Percentiles rank a stretch among this genome's conserved stretches.
These are phyloP conservation scores for Aureoboletus auriporus DNA, from an alignment of 768 basidiomycete species.

Conservation along the genomic window DNA sequence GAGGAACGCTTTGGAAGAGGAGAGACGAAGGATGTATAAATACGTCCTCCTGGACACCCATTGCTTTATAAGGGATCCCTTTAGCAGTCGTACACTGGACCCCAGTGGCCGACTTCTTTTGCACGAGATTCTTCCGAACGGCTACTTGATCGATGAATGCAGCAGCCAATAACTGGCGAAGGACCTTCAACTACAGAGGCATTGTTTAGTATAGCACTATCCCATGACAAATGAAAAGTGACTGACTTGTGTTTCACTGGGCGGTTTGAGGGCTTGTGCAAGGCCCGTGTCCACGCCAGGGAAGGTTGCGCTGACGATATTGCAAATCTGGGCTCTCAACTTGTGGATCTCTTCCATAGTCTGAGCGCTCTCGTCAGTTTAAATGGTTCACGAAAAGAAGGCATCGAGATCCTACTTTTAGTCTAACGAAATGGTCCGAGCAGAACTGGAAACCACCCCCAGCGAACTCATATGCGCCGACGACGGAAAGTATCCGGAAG, in stretches of 20 bases:
- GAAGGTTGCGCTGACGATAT: conserved; percentile 79
- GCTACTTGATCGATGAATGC: conserved; percentile 96
- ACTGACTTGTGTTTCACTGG: conserved; percentile 70
- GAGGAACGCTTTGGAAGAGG: conserved; percentile 62
- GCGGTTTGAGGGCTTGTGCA: conserved; percentile 65
- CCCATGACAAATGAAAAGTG: neutral
- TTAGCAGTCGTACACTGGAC: conserved; percentile 70
- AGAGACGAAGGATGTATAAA: conserved; percentile 92
- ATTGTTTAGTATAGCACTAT: conserved; percentile 1
- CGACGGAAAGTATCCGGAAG: conserved; percentile 86
- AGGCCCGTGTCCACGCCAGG: conserved; percentile 59
- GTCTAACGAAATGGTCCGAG: conserved; percentile 80
- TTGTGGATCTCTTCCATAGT: conserved; percentile 99
- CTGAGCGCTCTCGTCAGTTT: conserved; percentile 36
- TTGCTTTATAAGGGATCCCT: conserved; percentile 77
- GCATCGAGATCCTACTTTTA: conserved; percentile 56
- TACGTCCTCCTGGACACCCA: conserved; percentile 81
- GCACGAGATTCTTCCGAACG: conserved; percentile 78
- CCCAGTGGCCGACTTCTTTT: conserved; percentile 54
- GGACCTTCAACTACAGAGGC: conserved; percentile 72
- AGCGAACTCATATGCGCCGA: conserved; percentile 94
- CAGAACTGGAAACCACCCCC: conserved; percentile 82
- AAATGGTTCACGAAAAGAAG: neutral
- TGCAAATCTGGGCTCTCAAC: conserved; percentile 81
- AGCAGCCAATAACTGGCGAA: conserved; percentile 83